phyloP scores from a whole-genome alignment of 2,329 filamentous ascomycete genomes.

The Botryotinia narcissicola region DNA sequence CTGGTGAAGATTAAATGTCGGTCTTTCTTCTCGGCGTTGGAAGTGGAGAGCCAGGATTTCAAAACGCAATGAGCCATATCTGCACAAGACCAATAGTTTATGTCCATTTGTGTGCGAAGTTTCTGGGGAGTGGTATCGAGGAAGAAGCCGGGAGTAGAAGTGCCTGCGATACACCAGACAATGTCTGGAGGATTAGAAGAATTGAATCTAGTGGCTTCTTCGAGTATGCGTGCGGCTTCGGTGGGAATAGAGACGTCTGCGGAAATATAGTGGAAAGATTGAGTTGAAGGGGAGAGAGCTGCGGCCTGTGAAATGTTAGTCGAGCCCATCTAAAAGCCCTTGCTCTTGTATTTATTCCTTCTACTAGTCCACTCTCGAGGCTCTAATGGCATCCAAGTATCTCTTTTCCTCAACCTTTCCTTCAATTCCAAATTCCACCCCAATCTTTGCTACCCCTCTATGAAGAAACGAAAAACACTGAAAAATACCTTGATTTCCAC shows the following conservation, averaged over 20 bases:
- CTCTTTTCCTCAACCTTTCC: neutral
- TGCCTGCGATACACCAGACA: slow-evolving; percentile 87
- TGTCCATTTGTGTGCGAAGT: slow-evolving; percentile 78
- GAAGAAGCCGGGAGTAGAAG: slow-evolving; percentile 72
- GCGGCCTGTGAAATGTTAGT: slow-evolving; percentile 49
- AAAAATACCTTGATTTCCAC: slow-evolving; percentile 58
- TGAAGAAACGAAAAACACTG: slow-evolving; percentile 20
- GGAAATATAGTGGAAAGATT: slow-evolving; percentile 80
- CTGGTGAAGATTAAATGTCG: slow-evolving; percentile 87
- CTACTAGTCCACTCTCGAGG: neutral
- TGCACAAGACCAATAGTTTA: slow-evolving; percentile 84
- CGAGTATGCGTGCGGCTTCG: slow-evolving; percentile 68
- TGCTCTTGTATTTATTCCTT: neutral
- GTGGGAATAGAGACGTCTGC: slow-evolving; percentile 73
- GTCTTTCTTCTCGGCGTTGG: slow-evolving; percentile 48
- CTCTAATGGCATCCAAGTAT: neutral
- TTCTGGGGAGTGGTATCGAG: slow-evolving; percentile 66
- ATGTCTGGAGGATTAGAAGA: slow-evolving; percentile 70
- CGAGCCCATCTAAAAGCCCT: neutral
- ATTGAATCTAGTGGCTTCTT: slow-evolving; percentile 77
- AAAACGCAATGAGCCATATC: slow-evolving; percentile 83
- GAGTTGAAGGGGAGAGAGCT: slow-evolving; percentile 62
- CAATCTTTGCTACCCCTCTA: neutral
- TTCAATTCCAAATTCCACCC: neutral
- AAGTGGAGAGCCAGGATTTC: slow-evolving; percentile 64